A percentile compares a stretch with the other conserved stretches of the same genome.
Conservation (phyloP, 2,329 filamentous ascomycete genomes). For the Fusarium globosum region DNA sequence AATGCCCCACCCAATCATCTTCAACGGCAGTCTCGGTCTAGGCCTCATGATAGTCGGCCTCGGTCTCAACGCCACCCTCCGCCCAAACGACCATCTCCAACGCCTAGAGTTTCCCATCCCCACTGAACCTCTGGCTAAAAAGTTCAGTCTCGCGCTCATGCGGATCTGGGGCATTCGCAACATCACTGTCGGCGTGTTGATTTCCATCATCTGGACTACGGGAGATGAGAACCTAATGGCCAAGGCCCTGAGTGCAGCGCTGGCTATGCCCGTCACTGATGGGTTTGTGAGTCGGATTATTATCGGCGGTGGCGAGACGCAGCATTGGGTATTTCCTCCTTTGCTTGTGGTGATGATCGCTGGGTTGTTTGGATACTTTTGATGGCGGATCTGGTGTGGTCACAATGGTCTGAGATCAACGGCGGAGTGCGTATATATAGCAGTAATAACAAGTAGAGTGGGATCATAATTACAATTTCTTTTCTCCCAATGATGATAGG, state of each 20-base stretch:
- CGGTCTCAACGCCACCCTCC: slow-evolving; percentile 17
- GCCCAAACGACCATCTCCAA: slow-evolving; percentile 5
- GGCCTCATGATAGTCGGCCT: slow-evolving; percentile 5
- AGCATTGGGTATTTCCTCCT: slow-evolving; percentile 24
- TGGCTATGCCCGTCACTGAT: slow-evolving; percentile 10
- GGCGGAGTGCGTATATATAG: too few species aligned
- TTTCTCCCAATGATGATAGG: too few species aligned
- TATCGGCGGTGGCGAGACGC: slow-evolving; percentile 5
- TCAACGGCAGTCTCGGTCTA: slow-evolving; percentile 7
- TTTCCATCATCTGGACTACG: background rate
- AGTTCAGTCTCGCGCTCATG: slow-evolving; percentile 14
- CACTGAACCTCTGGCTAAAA: slow-evolving; percentile 5
- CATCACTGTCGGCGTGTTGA: slow-evolving; percentile 6
- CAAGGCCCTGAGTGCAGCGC: background rate
- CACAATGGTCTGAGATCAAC: too few species aligned
- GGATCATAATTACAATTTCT: too few species aligned
- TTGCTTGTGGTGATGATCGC: background rate
- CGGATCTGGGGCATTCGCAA: slow-evolving; percentile 20
- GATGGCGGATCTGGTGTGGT: too few species aligned
- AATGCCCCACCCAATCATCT: slow-evolving; percentile 17
- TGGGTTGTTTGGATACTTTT: slow-evolving; percentile 12
- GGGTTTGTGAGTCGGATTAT: slow-evolving; percentile 8
- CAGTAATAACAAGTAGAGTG: too few species aligned
- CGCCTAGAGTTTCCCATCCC: slow-evolving; percentile 12
- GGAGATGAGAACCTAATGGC: background rate